Base-by-base conservation (phyloP, 2,329 filamentous ascomycete genomes). In the Neocatenulostroma microsporum region DNA sequence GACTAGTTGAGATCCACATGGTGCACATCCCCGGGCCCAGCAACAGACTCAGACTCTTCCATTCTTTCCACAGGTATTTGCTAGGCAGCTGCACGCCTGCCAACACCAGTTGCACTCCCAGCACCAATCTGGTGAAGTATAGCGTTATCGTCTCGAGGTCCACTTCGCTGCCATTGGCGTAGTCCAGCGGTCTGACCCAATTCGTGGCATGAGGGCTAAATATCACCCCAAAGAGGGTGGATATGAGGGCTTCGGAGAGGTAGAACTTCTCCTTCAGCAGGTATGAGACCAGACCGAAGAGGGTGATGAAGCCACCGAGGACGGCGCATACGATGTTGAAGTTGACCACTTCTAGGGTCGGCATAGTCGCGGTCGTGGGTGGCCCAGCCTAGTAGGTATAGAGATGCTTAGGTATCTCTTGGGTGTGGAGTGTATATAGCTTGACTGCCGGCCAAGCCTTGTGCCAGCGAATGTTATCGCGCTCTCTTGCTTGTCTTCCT, bases 261-360 rank as follows among this genome's bases (percentile, higher is more conserved):
- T 94, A 94, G 56, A 84, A 89, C 40, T 78, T 82, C 64, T 94
- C 88, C 57, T 95, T 94, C 55, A 84, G 72, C 13, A 94, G 72
- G 56, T 87, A 94, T 1, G 86, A 94, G 0, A 95, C 85, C 28
- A 95, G 66, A 3, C 86, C 87, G 54, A 94, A 95, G n/a, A 93
- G 49, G 0, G 84, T 86, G 44, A 95, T 79, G 64, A 93, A 95
- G 2, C 84, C 88, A 11, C 88, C 88, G 11, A 94, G 63, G 6
- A 84, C 74, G 36, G 83, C 80, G 56, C 84, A 78, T 29, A 87
- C 75, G 46, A 91, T 82, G 62, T 94, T 93, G 70, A 94, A 94
- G 58, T 87, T 82, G 45, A 73, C 78, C 21, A 82, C 53, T 5
- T 72, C 71, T 28, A 87, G 66, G 29, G 68, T 76, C 42, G 76